Conservation (phyloP, 495 filamentous ascomycete species). For the Coniosporium apollinis region DNA sequence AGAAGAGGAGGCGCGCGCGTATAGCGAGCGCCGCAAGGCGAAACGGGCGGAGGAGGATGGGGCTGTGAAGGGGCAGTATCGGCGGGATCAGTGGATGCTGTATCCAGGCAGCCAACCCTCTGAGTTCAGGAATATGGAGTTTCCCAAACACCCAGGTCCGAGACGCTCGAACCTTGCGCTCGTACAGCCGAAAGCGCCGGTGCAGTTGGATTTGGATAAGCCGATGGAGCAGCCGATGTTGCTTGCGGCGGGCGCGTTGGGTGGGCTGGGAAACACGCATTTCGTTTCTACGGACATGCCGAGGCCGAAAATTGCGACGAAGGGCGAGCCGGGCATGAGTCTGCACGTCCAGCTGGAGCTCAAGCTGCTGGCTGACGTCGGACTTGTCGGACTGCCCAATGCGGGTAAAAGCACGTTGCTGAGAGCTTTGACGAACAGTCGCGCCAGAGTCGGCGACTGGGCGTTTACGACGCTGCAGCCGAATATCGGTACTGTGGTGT, state of each 20-base stretch:
- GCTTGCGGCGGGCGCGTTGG: conserved; percentile 77
- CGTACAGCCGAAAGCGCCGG: conserved; percentile 48
- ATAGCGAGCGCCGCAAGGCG: conserved; percentile 20
- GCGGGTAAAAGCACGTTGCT: conserved; percentile 91
- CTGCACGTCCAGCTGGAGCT: conserved; percentile 78
- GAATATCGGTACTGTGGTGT: conserved; percentile 84
- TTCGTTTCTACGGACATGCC: conserved; percentile 54
- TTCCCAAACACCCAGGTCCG: conserved; percentile 37
- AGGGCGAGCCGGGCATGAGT: conserved; percentile 60
- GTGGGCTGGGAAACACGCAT: conserved; percentile 85
- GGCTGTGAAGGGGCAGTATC: conserved; percentile 17
- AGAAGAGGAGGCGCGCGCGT: conserved; percentile 33
- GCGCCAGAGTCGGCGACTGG: conserved; percentile 83
- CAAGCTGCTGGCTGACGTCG: conserved; percentile 88
- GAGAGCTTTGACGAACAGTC: conserved; percentile 67
- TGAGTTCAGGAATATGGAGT: conserved; percentile 44
- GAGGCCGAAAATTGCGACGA: conserved; percentile 73
- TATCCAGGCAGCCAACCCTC: conserved; percentile 49
- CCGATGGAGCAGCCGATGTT: conserved; percentile 72
- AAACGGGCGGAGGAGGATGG: conserved; percentile 19
- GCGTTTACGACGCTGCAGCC: conserved; percentile 91
- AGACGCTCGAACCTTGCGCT: conserved; percentile 39
- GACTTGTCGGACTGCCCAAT: conserved; percentile 86
- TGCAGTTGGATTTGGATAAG: conserved; percentile 64
- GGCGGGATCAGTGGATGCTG: conserved; percentile 62